Percentiles rank a stretch among this genome's conserved stretches.
These are phyloP conservation scores for Rubus idaeus DNA, from an alignment of 306 rosid genomes.

Conservation along the genomic window DNA sequence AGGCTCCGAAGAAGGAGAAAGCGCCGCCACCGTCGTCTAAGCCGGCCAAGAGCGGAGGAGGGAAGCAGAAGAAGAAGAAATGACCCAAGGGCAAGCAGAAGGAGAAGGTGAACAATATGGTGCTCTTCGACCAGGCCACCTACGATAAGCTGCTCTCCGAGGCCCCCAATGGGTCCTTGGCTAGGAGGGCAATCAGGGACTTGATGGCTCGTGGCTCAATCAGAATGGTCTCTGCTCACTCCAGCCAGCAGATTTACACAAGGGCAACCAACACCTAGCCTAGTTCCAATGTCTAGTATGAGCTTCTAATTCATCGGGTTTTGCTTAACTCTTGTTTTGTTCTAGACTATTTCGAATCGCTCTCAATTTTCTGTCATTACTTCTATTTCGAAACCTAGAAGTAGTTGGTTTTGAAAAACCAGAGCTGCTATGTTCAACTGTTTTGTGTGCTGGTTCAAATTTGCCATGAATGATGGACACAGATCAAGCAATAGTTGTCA, in stretches of 20 bases:
- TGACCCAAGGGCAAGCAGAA: conserved; percentile 81
- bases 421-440: too few relatives aligned
- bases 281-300: not conserved
- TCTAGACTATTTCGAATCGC: too few relatives aligned
- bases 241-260: conserved; percentile 73
- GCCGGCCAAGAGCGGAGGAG: conserved; percentile 70
- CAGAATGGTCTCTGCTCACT: conserved; percentile 57
- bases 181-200: conserved; percentile 61
- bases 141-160: conserved; percentile 60
- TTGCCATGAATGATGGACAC: too few relatives aligned
- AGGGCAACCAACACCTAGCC: conserved; percentile 66
- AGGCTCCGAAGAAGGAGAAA: conserved; percentile 79
- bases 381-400: too few relatives aligned
- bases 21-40: conserved; percentile 70
- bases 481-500: too few relatives aligned
- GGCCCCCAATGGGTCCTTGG: conserved; percentile 70
- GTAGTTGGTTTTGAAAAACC: too few relatives aligned
- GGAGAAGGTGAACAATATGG: conserved; percentile 82
- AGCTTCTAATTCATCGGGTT: not conserved
- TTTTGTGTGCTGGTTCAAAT: too few relatives aligned
- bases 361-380: too few relatives aligned
- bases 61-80: conserved; percentile 83
- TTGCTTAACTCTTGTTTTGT: not conserved
- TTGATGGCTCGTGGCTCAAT: conserved; percentile 66
- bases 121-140: conserved; percentile 55